Conservation (phyloP, 1,284 basidiomycete species). For the Coniophora puteana region DNA sequence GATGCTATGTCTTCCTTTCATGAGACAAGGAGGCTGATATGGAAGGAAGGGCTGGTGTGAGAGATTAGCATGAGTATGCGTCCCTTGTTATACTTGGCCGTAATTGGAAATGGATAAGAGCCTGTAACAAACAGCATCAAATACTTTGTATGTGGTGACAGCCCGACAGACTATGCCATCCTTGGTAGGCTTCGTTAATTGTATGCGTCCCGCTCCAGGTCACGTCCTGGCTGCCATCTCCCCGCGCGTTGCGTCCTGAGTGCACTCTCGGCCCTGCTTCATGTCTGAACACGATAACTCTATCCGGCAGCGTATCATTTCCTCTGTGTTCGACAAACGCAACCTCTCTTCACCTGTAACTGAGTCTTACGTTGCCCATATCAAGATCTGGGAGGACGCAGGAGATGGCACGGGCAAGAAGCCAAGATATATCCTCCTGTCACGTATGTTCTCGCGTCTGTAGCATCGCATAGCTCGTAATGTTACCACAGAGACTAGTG, state of each 20-base stretch:
- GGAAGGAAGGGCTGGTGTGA: too few relatives aligned
- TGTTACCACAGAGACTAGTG: slow-evolving; percentile 49
- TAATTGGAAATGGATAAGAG: too few relatives aligned
- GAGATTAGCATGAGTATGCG: background rate
- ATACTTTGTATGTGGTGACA: too few relatives aligned
- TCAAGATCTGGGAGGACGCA: slow-evolving; percentile 88
- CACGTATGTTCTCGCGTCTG: slow-evolving; percentile 56
- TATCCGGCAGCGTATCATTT: slow-evolving; percentile 66
- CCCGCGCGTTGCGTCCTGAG: background rate
- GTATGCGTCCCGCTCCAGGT: too few relatives aligned
- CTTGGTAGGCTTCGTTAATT: too few relatives aligned
- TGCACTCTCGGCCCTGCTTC: slow-evolving; percentile 2
- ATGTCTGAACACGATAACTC: slow-evolving; percentile 56
- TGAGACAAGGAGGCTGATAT: too few relatives aligned
- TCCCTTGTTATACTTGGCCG: too few relatives aligned
- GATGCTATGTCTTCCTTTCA: too few relatives aligned
- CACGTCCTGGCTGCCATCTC: too few relatives aligned
- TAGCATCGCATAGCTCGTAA: slow-evolving; percentile 11
- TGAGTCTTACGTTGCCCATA: slow-evolving; percentile 79
- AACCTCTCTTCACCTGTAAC: slow-evolving; percentile 59
- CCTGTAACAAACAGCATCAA: too few relatives aligned
- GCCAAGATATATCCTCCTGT: slow-evolving; percentile 82
- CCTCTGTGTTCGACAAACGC: slow-evolving; percentile 77
- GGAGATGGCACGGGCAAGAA: slow-evolving; percentile 69
- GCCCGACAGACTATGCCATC: too few relatives aligned